These are phyloP conservation scores for Cephaloascus fragrans DNA, from an alignment of 805 yeast species.

Conservation along the genomic window DNA sequence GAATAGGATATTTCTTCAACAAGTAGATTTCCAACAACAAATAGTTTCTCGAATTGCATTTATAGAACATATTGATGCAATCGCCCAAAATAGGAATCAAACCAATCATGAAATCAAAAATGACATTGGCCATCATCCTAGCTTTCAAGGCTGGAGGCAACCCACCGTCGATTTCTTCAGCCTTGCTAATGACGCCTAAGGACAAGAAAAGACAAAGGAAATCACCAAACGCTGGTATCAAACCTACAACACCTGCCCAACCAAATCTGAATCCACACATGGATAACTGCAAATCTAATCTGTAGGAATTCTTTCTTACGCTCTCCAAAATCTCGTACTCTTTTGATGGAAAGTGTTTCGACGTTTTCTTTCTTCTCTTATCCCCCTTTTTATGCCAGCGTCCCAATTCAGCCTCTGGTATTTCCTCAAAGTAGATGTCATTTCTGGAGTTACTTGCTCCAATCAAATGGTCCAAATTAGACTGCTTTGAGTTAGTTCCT, in stretches of 20 bases:
- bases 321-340: conserved; percentile 24
- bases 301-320: conserved; percentile 25
- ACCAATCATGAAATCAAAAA: conserved; percentile 49
- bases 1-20: conserved; percentile 11
- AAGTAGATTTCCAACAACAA: conserved; percentile 51
- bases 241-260: conserved; percentile 32
- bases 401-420: conserved; percentile 17
- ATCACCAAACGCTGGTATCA: conserved; percentile 32
- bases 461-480: no score
- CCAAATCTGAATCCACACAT: conserved; percentile 29
- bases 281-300: conserved; percentile 27
- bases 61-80: conserved; percentile 57
- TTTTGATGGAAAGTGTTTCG: conserved; percentile 21
- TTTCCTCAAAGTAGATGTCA: conserved; percentile 43
- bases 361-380: conserved; percentile 29
- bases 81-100: conserved; percentile 74
- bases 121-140: conserved; percentile 27
- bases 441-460: no score
- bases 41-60: conserved; percentile 68
- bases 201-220: conserved; percentile 19
- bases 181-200: conserved; percentile 18
- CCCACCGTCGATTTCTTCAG: conserved; percentile 26
- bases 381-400: conserved; percentile 18
- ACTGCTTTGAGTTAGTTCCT: no score
- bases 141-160: conserved; percentile 18